These are phyloP conservation scores for Eremomyces bilateralis DNA, from an alignment of 495 filamentous ascomycete genomes.

Conservation along the genomic window DNA sequence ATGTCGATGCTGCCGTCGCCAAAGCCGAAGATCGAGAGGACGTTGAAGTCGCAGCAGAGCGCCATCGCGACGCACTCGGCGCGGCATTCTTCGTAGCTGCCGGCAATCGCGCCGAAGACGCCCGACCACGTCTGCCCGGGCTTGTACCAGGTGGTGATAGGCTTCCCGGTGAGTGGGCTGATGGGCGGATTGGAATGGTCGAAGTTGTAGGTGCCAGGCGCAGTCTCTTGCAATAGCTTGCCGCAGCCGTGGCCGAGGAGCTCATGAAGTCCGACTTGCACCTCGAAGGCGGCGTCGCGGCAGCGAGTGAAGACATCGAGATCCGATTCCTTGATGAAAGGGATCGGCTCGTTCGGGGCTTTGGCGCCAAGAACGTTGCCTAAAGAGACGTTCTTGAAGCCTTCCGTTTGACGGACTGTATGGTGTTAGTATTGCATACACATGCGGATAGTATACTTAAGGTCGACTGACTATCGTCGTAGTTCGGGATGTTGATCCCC, in stretches of 20 bases:
- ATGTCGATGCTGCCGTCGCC: conserved; percentile 42
- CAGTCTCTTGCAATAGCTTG: conserved; percentile 80
- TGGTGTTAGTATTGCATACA: no score
- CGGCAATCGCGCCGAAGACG: conserved; percentile 70
- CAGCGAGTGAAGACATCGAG: conserved; percentile 56
- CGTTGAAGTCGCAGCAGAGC: conserved; percentile 67
- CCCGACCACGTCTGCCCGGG: conserved; percentile 87
- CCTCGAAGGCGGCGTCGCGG: conserved; percentile 73
- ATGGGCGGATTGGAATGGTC: conserved; percentile 56
- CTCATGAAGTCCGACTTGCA: conserved; percentile 89
- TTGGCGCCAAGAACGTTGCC: conserved; percentile 84
- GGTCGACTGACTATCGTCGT: no score
- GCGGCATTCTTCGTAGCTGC: conserved; percentile 67
- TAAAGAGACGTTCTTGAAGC: conserved; percentile 95
- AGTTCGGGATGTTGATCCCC: conserved; percentile 70
- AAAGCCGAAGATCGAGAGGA: conserved; percentile 81
- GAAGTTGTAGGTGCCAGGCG: conserved; percentile 69
- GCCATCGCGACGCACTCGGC: conserved; percentile 88
- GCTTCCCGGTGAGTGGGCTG: conserved; percentile 54
- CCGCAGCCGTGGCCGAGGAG: conserved; percentile 90
- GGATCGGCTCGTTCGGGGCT: conserved; percentile 69
- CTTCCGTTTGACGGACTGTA: conserved; percentile 58
- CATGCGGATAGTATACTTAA: no score
- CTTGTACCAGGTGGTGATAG: conserved; percentile 71
- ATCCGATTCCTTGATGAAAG: conserved; percentile 61